These are phyloP conservation scores for Pseudogymnoascus destructans DNA, from an alignment of 2,329 filamentous ascomycete genomes.

Conservation along the genomic window DNA sequence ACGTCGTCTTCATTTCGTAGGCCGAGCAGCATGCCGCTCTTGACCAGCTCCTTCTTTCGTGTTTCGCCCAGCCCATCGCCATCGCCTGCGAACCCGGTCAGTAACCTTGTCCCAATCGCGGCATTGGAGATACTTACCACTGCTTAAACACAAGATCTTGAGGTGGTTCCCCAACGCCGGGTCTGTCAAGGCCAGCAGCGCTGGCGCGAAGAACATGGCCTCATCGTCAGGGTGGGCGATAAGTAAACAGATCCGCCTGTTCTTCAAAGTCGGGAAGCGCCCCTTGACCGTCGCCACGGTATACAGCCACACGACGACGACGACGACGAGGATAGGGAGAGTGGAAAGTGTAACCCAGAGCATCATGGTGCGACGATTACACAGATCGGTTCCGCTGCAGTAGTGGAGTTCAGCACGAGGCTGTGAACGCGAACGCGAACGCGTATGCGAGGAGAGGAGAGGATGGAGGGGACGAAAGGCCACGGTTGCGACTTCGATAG, in stretches of 20 bases:
- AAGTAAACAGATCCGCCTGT: slow-evolving; percentile 80
- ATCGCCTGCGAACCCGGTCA: slow-evolving; percentile 41
- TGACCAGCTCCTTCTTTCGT: slow-evolving; percentile 69
- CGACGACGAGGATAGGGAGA: slow-evolving; percentile 30
- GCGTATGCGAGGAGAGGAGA: no score
- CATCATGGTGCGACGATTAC: slow-evolving; percentile 8
- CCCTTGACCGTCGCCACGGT: slow-evolving; percentile 27
- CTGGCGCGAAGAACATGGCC: slow-evolving; percentile 97
- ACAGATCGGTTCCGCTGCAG: slow-evolving; percentile 3
- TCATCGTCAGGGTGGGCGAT: slow-evolving; percentile 98
- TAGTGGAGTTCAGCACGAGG: slow-evolving; percentile 8
- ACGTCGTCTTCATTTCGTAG: slow-evolving; percentile 64
- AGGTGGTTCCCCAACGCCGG: slow-evolving; percentile 77
- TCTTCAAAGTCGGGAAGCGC: slow-evolving; percentile 53
- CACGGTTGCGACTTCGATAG: slow-evolving; percentile 4
- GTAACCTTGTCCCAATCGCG: slow-evolving; percentile 15
- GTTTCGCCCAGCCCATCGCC: slow-evolving; percentile 77
- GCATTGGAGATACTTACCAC: slow-evolving; percentile 38
- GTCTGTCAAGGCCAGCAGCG: slow-evolving; percentile 68
- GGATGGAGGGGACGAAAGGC: slow-evolving; percentile 3
- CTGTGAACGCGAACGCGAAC: neutral
- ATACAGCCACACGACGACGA: slow-evolving; percentile 27
- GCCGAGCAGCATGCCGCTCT: slow-evolving; percentile 67
- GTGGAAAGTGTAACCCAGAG: slow-evolving; percentile 20
- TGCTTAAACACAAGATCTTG: slow-evolving; percentile 87